Percentiles rank a stretch among this genome's conserved stretches.
phyloP scores from a whole-genome alignment of 2,329 filamentous ascomycete species.

The Venturiaceae sp. region DNA sequence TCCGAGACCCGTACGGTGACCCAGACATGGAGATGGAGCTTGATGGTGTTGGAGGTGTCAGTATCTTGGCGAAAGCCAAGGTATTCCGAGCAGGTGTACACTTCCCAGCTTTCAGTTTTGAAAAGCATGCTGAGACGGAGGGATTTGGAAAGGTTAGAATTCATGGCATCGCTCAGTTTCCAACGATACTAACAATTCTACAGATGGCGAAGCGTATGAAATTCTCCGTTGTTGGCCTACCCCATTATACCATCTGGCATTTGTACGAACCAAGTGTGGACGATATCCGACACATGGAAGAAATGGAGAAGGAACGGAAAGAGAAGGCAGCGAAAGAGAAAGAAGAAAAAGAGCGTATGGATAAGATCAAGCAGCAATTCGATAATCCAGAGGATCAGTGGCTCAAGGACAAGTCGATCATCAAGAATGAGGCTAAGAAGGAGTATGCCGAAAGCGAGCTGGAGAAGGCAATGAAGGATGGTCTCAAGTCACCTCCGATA shows the following conservation, averaged over 20 bases:
- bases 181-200: background rate
- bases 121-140: conserved; percentile 97
- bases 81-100: conserved; percentile 94
- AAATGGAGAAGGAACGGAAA: conserved; percentile 85
- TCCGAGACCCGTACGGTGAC: conserved; percentile 93
- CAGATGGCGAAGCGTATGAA: conserved; percentile 97
- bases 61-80: conserved; percentile 89
- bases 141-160: conserved; percentile 88
- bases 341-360: conserved; percentile 59
- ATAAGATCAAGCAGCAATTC: conserved; percentile 75
- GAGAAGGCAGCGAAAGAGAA: conserved; percentile 72
- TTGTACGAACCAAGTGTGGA: conserved; percentile 98
- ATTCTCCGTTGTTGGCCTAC: conserved; percentile 88
- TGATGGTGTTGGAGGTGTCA: conserved; percentile 93
- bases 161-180: background rate
- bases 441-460: conserved; percentile 30
- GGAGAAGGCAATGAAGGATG: conserved; percentile 9
- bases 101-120: conserved; percentile 96
- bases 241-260: conserved; percentile 99
- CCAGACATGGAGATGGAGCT: conserved; percentile 99
- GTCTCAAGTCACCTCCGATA: background rate
- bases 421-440: conserved; percentile 57
- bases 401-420: conserved; percentile 79
- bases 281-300: conserved; percentile 95
- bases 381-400: conserved; percentile 68